Evolutionary conservation across 116 monocot genomes (phyloP), one percentile per base, ranked within the genome.

Genomic region (Dioscorea cayenensis): DNA sequence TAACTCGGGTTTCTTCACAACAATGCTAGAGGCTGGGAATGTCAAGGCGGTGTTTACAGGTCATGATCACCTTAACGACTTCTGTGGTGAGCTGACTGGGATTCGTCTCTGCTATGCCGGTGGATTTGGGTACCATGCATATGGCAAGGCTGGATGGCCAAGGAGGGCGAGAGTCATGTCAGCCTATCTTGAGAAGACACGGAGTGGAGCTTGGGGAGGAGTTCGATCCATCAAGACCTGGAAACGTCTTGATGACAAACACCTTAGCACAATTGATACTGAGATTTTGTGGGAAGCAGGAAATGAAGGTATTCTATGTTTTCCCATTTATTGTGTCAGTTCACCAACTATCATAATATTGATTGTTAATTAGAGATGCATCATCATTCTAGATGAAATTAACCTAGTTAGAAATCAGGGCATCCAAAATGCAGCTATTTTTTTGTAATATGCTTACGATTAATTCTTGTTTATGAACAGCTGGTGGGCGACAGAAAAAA

Each of bases 91-190:
- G 63, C 77, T 86, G 9, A 82, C 66, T 60, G 84, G 82, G 12
- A 84, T 90, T 70, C 70, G 86, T 25, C 75, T 90, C 7, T 90
- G 90, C 64, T 90, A 90, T 71, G 81, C 86, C 16, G 90, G 90
- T 36, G 90, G 90, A 3, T 86, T 90, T 60, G 90, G 90, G 0
- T 96, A 96, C 71, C 96, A 96, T 78, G 96, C 96, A 13, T 96
- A 96, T 75, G 96, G 96, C 64, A 86, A 90, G 81, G 88, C 90
- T 28, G 96, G 96, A 36, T 96, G 96, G 96, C 66, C 96, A 13
- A 87, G 92, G 76, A 88, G 96, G 72, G 74, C 96, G 14, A 87
- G 96, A 67, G 90, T 96, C 52, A 81, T 96, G 35, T 83, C 84
- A 3, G 90, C 80, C 32, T 76, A 71, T 28, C 81, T 96, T 28